Conservation (phyloP, 2,329 filamentous ascomycete species). For the Aspergillus luchuensis region DNA sequence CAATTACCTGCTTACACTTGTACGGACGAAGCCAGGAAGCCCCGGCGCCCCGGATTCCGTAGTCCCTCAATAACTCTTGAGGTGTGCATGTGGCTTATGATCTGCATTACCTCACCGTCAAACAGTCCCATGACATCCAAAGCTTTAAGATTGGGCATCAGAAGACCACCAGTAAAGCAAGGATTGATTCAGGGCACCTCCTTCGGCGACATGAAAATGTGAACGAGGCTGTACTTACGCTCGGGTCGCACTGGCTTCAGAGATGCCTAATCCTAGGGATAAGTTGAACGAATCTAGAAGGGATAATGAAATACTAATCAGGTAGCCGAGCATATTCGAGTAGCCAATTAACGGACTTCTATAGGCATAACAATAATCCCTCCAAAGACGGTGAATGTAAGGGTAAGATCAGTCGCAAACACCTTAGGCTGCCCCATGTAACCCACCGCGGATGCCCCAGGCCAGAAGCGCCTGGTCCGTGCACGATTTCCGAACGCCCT, state of each 20-base stretch:
- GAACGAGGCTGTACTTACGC: neutral
- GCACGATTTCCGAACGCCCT: conserved; percentile 27
- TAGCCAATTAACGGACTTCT: neutral
- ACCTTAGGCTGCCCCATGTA: neutral
- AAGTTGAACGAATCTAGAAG: neutral
- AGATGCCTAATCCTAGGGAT: neutral
- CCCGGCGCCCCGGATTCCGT: neutral
- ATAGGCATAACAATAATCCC: neutral
- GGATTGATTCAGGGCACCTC: neutral
- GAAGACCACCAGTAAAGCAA: neutral
- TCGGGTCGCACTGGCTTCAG: neutral
- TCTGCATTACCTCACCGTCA: neutral
- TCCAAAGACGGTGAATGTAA: neutral
- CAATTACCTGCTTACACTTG: neutral
- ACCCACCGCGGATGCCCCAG: conserved; percentile 14
- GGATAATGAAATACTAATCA: neutral
- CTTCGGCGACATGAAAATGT: neutral
- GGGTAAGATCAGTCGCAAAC: neutral
- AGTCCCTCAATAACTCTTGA: neutral
- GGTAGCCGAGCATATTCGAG: neutral
- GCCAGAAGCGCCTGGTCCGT: conserved; percentile 28
- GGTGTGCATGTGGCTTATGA: neutral
- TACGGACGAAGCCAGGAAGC: neutral
- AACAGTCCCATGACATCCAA: neutral
- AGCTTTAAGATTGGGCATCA: neutral